Base-by-base conservation (phyloP, 129 eudicot species). In the carrot (Daucus carota) region DNA sequence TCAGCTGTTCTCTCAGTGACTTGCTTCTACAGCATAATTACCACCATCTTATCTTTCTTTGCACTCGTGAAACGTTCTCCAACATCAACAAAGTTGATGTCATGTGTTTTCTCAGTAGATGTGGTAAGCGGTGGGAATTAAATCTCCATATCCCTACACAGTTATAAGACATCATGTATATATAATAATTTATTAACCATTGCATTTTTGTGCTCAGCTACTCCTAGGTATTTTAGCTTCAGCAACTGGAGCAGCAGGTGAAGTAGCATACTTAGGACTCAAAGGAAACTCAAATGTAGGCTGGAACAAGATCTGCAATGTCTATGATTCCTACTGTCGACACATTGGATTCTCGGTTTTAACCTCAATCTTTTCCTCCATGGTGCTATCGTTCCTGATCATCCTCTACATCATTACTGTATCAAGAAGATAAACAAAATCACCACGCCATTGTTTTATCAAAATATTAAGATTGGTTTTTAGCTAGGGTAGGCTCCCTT, bases 231-330 rank as follows among this genome's bases (percentile, higher is more conserved):
- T 78, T 15, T 57, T 78, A 28, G 81, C 77, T 17, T 40, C 81
- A 2, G 81, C 81, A 57, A 71, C 77, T 22, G 81, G 81, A 36
- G 75, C 77, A 22, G 81, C 81, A 7, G 81, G 77, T 2, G 77
- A 46, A 52, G 77, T 71, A 26, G 77, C 77, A 33, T 78, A 78
- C 65, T n/a, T 72, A 3, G 77, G 81, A 57, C 71, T 71, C 12
- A 36, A 54, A 16, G 81, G 81, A 6, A 72, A 78, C 70, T 50
- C 76, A 31, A 52, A 78, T 57, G 29, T 43, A 24, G 69, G 77
- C 3, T 72, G 81, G 81, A 22, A n/a, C 16, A 71, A 71, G 40
- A 26, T 78, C 26, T 78, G 81, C 70, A 32, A 78, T n/a, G 22
- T 36, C 6, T 78, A 50, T 14, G 73, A 43, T 17, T 33, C 44